A percentile compares a stretch with the other conserved stretches of the same genome.
These are phyloP conservation scores for Fraxinus sp. DNA, from an alignment of 305 asterid species.

Conservation along the genomic window DNA sequence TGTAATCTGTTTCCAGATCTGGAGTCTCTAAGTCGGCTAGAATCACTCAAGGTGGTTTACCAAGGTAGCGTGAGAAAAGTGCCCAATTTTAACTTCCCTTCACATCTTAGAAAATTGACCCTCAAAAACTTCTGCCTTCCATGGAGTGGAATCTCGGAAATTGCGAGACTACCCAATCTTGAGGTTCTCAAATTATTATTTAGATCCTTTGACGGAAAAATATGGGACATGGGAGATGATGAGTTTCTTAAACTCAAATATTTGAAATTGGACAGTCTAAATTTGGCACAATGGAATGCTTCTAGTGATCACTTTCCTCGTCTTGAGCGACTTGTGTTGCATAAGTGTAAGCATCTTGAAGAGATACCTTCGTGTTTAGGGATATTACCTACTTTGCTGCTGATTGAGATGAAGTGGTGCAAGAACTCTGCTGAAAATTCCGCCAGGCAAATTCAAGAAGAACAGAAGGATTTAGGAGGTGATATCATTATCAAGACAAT, in stretches of 20 bases:
- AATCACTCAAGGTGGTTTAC: background rate
- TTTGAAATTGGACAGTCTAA: background rate
- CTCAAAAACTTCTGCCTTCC: slow-evolving; percentile 13
- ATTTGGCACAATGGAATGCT: slow-evolving; percentile 13
- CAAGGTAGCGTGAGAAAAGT: background rate
- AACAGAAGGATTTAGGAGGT: background rate
- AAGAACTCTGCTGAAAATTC: background rate
- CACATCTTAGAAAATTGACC: slow-evolving; percentile 18
- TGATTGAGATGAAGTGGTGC: background rate
- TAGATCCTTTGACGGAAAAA: background rate
- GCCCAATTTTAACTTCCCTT: slow-evolving; percentile 13
- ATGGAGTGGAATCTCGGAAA: slow-evolving; percentile 6
- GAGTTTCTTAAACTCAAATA: slow-evolving; percentile 12
- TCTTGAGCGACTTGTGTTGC: slow-evolving; percentile 7
- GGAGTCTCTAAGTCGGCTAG: background rate
- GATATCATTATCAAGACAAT: background rate
- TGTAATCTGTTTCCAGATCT: background rate
- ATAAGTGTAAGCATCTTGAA: background rate
- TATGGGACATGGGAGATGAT: slow-evolving; percentile 12
- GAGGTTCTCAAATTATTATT: slow-evolving; percentile 24
- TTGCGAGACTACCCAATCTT: slow-evolving; percentile 13
- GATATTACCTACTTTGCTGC: background rate
- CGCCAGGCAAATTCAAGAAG: slow-evolving; percentile 1
- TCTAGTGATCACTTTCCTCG: slow-evolving; percentile 3
- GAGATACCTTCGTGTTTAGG: slow-evolving; percentile 15